phyloP scores from a whole-genome alignment of 2,329 filamentous ascomycete genomes.

The Tothia fuscella region DNA sequence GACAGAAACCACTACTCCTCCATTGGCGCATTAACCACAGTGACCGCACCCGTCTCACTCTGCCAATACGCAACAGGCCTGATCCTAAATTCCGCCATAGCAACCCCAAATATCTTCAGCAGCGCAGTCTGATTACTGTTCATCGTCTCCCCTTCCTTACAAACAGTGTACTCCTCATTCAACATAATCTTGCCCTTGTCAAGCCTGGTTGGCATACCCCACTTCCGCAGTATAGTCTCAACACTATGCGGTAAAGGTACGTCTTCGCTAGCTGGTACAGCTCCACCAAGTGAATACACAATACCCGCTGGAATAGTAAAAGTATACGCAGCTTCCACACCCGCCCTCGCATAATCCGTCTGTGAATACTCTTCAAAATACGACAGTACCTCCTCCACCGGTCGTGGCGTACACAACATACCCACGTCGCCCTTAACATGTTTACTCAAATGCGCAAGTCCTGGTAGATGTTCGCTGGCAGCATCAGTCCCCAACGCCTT shows the following conservation, averaged over 20 bases:
- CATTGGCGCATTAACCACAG: not conserved
- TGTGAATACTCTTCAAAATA: slow-evolving; percentile 64
- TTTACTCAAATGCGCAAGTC: slow-evolving; percentile 56
- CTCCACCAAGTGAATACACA: slow-evolving; percentile 66
- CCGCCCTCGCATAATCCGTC: slow-evolving; percentile 85
- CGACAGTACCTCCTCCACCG: slow-evolving; percentile 50
- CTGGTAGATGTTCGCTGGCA: slow-evolving; percentile 69
- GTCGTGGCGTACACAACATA: slow-evolving; percentile 77
- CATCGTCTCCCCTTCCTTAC: slow-evolving; percentile 70
- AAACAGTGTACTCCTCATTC: slow-evolving; percentile 61
- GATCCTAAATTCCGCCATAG: slow-evolving; percentile 82
- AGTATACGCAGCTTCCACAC: slow-evolving; percentile 57
- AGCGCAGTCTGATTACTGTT: slow-evolving; percentile 88
- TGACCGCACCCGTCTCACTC: slow-evolving; percentile 2
- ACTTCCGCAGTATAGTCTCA: slow-evolving; percentile 79
- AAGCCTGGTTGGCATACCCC: slow-evolving; percentile 82
- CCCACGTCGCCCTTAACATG: slow-evolving; percentile 76
- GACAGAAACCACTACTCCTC: no score
- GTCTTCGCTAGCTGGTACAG: slow-evolving; percentile 69
- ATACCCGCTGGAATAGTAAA: slow-evolving; percentile 76
- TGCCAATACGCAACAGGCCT: slow-evolving; percentile 53
- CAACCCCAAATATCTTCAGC: slow-evolving; percentile 86
- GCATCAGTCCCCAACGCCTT: slow-evolving; percentile 74
- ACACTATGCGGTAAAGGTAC: slow-evolving; percentile 76
- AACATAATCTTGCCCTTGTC: slow-evolving; percentile 79